Percentiles rank a stretch among this genome's conserved stretches.
These are phyloP conservation scores for Aspergillus fumigatiaffinis DNA, from an alignment of 2,329 filamentous ascomycete species.

Conservation along the genomic window DNA sequence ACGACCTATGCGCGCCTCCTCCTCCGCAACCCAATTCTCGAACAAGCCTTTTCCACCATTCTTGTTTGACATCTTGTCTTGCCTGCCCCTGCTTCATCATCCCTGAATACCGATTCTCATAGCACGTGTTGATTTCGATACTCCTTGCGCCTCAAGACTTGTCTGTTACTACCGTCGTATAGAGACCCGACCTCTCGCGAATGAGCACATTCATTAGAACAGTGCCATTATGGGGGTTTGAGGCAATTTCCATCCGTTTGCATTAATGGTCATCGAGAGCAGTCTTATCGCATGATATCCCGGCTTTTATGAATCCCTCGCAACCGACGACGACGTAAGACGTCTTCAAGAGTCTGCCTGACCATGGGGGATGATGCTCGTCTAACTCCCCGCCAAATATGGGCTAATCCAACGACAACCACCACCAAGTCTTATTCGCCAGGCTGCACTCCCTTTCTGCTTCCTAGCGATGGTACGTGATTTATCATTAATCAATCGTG, in stretches of 20 bases:
- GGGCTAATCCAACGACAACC: constrained; percentile 37
- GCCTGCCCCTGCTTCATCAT: neutral
- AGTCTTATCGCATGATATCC: neutral
- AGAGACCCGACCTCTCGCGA: neutral
- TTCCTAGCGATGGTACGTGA: constrained; percentile 54
- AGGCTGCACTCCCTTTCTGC: constrained; percentile 60
- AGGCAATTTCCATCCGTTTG: neutral
- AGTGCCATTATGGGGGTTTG: neutral
- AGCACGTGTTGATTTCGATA: neutral
- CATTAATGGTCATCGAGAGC: neutral
- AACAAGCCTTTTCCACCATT: neutral
- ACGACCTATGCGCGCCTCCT: neutral
- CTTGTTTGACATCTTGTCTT: neutral
- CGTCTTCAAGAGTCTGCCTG: constrained; percentile 10
- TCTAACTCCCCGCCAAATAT: constrained; percentile 38
- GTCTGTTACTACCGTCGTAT: neutral
- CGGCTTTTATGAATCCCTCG: neutral
- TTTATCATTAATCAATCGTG: neutral
- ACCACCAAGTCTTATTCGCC: constrained; percentile 35
- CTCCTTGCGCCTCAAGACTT: neutral
- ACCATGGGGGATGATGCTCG: constrained; percentile 33
- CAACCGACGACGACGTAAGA: constrained; percentile 9
- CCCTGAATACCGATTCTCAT: neutral
- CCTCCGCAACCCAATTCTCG: neutral
- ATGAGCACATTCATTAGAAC: neutral